Evolutionary conservation across 1,284 basidiomycete species (phyloP), one percentile per base, ranked within the genome.

Genomic region (Sphagnurus paluster): DNA sequence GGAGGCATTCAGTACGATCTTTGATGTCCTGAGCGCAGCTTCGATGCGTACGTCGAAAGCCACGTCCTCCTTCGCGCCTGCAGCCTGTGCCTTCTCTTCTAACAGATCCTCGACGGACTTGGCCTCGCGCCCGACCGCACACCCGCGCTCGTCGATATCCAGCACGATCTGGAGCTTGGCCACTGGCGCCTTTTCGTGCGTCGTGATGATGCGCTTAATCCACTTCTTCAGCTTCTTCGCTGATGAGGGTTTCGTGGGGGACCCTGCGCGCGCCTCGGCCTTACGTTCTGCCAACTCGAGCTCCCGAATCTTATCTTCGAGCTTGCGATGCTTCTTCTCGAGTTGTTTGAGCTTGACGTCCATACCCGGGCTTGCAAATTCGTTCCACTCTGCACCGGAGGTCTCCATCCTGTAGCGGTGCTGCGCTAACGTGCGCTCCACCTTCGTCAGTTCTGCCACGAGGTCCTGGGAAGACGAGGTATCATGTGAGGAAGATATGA

Each of bases 181-280:
- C 29, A 64, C 52, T 1, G 64, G 60, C 19, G 37, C 10, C 19
- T 67, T 71, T 14, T 65, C 67, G 4, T 65, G 53, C 10, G n/a
- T n/a, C n/a, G 65, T 57, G 28, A 82, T 68, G 54, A 82, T 82
- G 52, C 76, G 78, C 62, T 74, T 80, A 57, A 82, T 63, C 84
- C 84, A 87, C 4, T 75, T 71, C 51, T 78, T 82, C 42, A 87
- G 61, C 54, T 71, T 76, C 38, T 74, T 69, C 2, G n/a, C n/a
- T n/a, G n/a, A n/a, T n/a, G n/a, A n/a, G n/a, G n/a, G n/a, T n/a
- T 76, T 64, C 8, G 73, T 60, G 6, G 53, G 60, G 19, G 52
- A 24, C 5, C 54, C 46, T 9, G 49, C 60, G 29, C 59, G 62
- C 20, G 56, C 51, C 11, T 54, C 48, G 25, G 50, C 44, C 24